These are phyloP conservation scores for Paraconiothyrium sp. DNA, from an alignment of 2,329 filamentous ascomycete species.

Conservation along the genomic window DNA sequence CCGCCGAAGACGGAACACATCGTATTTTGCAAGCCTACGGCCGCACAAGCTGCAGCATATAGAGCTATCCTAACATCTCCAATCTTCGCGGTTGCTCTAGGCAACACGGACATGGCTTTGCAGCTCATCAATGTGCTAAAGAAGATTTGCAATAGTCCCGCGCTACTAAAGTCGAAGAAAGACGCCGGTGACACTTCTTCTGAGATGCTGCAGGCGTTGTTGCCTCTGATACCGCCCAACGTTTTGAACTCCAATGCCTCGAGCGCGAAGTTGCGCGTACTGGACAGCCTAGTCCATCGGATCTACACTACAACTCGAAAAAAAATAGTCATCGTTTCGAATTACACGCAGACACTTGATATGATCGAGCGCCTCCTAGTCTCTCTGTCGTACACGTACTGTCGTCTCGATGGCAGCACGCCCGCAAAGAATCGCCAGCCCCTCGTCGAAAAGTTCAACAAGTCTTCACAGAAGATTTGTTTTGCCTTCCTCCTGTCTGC, in stretches of 20 bases:
- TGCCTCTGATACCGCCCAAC: constrained; percentile 65
- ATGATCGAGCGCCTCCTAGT: constrained; percentile 70
- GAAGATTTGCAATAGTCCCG: constrained; percentile 78
- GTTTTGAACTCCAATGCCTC: constrained; percentile 66
- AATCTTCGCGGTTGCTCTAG: constrained; percentile 69
- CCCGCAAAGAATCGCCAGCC: constrained; percentile 71
- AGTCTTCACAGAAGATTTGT: constrained; percentile 60
- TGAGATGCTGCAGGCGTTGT: constrained; percentile 53
- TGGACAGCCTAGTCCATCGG: constrained; percentile 71
- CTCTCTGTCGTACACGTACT: constrained; percentile 67
- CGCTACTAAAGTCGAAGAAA: constrained; percentile 64
- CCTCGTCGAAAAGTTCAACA: constrained; percentile 76
- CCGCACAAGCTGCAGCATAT: constrained; percentile 68
- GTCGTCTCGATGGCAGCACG: constrained; percentile 76
- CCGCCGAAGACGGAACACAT: constrained; percentile 75
- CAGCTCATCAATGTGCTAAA: constrained; percentile 77
- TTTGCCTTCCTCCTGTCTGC: constrained; percentile 79
- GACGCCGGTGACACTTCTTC: constrained; percentile 58
- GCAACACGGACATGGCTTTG: constrained; percentile 69
- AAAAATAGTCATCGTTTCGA: constrained; percentile 79
- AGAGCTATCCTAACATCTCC: constrained; percentile 71
- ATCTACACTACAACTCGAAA: constrained; percentile 70
- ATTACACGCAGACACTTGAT: constrained; percentile 77
- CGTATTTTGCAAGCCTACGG: constrained; percentile 71
- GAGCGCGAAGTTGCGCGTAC: constrained; percentile 72